Evolutionary conservation across 208 protist genomes (phyloP), one percentile per base, ranked within the genome.

Genomic region (Kentomonas sorsogonicus): DNA sequence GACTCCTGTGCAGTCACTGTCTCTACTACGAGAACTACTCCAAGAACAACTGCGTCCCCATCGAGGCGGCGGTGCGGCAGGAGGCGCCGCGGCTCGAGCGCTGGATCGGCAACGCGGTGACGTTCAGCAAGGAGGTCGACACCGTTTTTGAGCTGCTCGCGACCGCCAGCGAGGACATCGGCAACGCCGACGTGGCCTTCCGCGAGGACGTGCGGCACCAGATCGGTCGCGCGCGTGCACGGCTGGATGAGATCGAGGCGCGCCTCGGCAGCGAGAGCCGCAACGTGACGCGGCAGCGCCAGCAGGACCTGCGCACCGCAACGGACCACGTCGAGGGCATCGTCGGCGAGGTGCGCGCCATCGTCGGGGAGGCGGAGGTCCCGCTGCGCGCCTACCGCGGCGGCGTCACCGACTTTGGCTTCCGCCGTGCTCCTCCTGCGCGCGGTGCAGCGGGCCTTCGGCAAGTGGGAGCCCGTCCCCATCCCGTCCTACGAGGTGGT

Each of bases 21-120:
- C 77, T 89, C 18, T 89, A 83, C 74, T 83, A 83, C 52, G 76
- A 84, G 53, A 78, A 78, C 20, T 89, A 89, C 72, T 74, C 61
- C 31, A 69, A 68, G 20, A 63, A 81, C 31, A 86, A 76, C 58
- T 89, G 82, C 73, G 25, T 84, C 36, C 69, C 76, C 29, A 72
- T 89, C 50, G 68, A 77, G 51, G 66, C 80, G 54, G 82, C 69
- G 3, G 64, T 70, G 46, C 59, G 66, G 23, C 51, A 66, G 33
- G 82, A 86, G 67, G 66, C 62, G 33, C 66, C 64, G 23, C 44
- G 59, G 60, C 57, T 89, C 46, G 72, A 78, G 62, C 56, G 64
- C 25, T 89, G 82, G 82, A 66, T 83, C 47, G 65, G 66, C 41
- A 83, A 86, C 66, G 75, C 76, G 26, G 53, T 53, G 29, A 82